Conservation (phyloP, 179 eudicot species). For the Silene vulgaris region DNA sequence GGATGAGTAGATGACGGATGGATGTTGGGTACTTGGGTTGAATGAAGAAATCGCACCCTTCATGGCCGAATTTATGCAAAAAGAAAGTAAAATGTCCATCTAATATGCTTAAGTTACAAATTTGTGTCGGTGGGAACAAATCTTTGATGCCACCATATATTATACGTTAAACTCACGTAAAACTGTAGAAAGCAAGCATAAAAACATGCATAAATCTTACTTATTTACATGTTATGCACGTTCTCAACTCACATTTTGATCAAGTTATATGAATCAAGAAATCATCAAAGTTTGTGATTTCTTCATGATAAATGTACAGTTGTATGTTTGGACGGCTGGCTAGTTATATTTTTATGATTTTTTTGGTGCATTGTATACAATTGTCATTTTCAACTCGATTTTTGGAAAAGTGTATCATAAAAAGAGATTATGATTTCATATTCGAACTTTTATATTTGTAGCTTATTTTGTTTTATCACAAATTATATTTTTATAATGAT, state of each 20-base stretch:
- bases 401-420: neutral
- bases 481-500: no score
- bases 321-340: conserved; percentile 19
- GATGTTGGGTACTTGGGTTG: no score
- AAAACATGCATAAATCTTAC: conserved; percentile 10
- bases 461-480: neutral
- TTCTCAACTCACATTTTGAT: neutral
- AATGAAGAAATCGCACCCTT: no score
- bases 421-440: neutral
- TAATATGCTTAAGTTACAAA: neutral
- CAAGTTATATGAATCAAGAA: neutral
- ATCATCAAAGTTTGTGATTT: conserved; percentile 12
- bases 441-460: neutral
- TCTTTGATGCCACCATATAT: neutral
- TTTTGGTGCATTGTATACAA: conserved; percentile 4
- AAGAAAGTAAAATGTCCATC: neutral
- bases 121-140: conserved; percentile 7
- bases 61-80: no score
- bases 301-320: conserved; percentile 16
- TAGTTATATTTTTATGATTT: neutral
- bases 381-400: neutral
- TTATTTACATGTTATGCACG: conserved; percentile 25
- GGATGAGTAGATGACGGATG: no score
- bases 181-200: neutral
- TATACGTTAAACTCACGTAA: neutral